Evolutionary conservation across 805 yeast species (phyloP), one percentile per base, ranked within the genome.

Genomic region (Candida orba): DNA sequence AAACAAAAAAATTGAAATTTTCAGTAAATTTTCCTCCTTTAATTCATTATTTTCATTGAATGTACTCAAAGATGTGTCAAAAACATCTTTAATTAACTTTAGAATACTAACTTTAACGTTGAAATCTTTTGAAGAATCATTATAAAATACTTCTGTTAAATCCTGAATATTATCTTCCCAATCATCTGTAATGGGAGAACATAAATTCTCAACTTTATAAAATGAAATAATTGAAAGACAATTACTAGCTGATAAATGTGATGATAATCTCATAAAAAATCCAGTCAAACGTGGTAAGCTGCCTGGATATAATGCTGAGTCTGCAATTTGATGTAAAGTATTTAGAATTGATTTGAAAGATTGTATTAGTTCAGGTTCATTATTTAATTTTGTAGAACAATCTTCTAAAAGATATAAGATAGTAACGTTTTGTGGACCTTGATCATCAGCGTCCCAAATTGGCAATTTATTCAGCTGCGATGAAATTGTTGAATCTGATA

Each of bases 111-210:
- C 46, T 42, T 69, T 60, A 0, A 63, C 62, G 6, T 54, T 58
- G 1, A 52, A 37, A 7, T 57, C 50, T 13, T 40, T 48, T 1
- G 51, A 34, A 6, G 49, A 42, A 27, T 55, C 56, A 53, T 60
- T 55, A 53, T 65, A 72, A 52, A 75, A 79, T 7, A 66, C 62
- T n/a, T 66, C 62, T 31, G 81, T 57, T 3, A 82, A 51, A 27
- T 61, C 58, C 7, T 59, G 57, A 34, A 76, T 63, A 48, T 76
- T 75, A 3, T 60, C 66, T 38, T 63, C 62, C 85, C 89, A 82
- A 8, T 67, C 58, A 0, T 71, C 64, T 27, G 72, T 60, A 6
- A 79, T 56, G 10, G 78, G 74, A 3, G 79, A 68, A 53, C 90
- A 82, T 27, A 71, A 54, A 42, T 72, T 69, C 41, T 75, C 75